Conservation (phyloP, 2,329 filamentous ascomycete species). For the Truncatella angustata region DNA sequence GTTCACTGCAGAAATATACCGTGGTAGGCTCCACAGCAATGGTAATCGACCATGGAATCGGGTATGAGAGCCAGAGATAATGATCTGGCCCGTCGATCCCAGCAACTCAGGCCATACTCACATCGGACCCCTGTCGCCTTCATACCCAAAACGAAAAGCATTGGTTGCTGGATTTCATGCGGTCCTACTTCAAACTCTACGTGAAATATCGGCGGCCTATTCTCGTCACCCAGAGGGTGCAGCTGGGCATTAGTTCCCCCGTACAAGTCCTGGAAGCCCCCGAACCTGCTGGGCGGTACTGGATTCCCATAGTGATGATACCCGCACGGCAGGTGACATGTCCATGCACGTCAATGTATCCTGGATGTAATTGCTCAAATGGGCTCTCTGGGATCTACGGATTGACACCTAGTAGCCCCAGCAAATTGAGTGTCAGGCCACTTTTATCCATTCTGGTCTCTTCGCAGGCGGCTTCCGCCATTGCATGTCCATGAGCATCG, state of each 20-base stretch:
- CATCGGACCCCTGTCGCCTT: background rate
- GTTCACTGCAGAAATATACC: too few relatives aligned
- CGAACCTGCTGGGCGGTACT: background rate
- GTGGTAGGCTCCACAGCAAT: too few relatives aligned
- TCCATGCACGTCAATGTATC: background rate
- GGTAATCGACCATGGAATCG: too few relatives aligned
- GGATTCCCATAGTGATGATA: background rate
- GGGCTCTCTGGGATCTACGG: background rate
- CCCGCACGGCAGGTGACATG: background rate
- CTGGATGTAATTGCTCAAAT: slow-evolving; percentile 2
- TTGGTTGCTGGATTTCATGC: slow-evolving; percentile 3
- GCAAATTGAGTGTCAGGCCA: background rate
- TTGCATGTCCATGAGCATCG: background rate
- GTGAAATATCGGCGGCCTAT: background rate
- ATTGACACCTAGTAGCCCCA: background rate
- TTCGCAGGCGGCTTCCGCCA: slow-evolving; percentile 3
- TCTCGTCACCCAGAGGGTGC: background rate
- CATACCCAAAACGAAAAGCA: background rate
- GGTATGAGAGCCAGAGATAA: background rate
- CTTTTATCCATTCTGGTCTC: slow-evolving; percentile 7
- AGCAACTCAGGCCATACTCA: slow-evolving; percentile 1
- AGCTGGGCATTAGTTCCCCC: slow-evolving; percentile 9
- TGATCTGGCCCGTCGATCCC: background rate
- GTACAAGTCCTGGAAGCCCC: background rate
- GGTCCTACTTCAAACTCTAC: slow-evolving; percentile 1